Evolutionary conservation across 306 rosid species (phyloP).

Genomic region (Cotoneaster glaucophyllus): DNA sequence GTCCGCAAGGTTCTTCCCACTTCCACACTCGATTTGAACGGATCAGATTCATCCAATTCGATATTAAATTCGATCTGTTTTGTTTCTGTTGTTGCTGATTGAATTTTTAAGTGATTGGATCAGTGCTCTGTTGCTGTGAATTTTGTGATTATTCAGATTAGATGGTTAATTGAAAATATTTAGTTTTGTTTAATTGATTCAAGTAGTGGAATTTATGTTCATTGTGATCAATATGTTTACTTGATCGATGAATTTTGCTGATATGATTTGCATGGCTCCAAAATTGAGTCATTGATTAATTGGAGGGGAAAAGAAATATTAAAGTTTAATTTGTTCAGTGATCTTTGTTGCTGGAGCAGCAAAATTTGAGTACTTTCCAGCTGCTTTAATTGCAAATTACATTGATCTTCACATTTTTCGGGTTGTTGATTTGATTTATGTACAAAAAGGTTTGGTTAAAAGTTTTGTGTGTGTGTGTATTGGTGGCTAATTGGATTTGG

Average conservation of each 20-base stretch:
- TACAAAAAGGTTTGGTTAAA: background rate
- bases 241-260: background rate
- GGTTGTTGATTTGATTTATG: background rate
- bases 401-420: background rate
- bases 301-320: background rate
- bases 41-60: background rate
- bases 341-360: background rate
- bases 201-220: background rate
- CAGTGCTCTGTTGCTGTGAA: background rate
- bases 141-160: background rate
- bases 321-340: background rate
- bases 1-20: conserved; percentile 73
- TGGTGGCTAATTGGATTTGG: background rate
- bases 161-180: background rate
- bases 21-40: background rate
- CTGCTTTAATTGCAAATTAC: background rate
- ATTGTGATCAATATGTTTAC: background rate
- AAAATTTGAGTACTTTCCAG: background rate
- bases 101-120: background rate
- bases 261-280: background rate
- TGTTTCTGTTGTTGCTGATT: background rate
- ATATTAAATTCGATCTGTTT: conserved; percentile 5
- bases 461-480: background rate
- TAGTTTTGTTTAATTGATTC: background rate
- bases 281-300: background rate